These are phyloP conservation scores for Puccinia hordei DNA, from an alignment of 1,284 basidiomycete species.

Conservation along the genomic window DNA sequence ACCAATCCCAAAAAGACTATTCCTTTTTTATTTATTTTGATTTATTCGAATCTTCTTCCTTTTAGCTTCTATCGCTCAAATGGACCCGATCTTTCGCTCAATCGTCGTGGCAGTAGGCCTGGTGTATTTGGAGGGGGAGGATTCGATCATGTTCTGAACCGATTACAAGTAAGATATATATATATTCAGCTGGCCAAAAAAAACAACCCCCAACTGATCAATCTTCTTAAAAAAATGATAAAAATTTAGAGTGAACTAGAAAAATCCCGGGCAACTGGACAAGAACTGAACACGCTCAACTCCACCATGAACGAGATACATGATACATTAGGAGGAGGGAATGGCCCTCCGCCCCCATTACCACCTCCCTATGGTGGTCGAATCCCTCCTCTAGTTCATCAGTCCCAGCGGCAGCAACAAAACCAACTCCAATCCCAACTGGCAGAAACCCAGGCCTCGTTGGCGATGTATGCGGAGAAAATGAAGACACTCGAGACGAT, in stretches of 20 bases:
- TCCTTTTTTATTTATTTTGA: constrained; percentile 1
- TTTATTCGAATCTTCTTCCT: background rate
- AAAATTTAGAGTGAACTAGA: constrained; percentile 83
- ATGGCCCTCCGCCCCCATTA: constrained; percentile 69
- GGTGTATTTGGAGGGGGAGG: constrained; percentile 60
- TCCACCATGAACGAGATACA: constrained; percentile 87
- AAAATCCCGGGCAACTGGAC: constrained; percentile 90
- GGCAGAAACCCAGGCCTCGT: constrained; percentile 77
- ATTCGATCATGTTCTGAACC: constrained; percentile 63
- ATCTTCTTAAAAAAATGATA: constrained; percentile 61
- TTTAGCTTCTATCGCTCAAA: constrained; percentile 47
- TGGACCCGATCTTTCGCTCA: constrained; percentile 34
- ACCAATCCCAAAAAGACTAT: too few species aligned
- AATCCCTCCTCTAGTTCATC: constrained; percentile 45
- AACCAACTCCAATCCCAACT: constrained; percentile 77
- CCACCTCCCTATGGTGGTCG: constrained; percentile 59
- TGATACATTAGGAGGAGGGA: constrained; percentile 81
- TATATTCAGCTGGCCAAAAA: constrained; percentile 64
- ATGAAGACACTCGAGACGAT: constrained; percentile 79
- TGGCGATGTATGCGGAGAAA: constrained; percentile 80
- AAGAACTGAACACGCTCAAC: constrained; percentile 78
- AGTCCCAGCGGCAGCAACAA: constrained; percentile 53
- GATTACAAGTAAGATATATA: constrained; percentile 60
- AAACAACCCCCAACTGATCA: constrained; percentile 53
- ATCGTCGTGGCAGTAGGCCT: constrained; percentile 55